phyloP scores from a whole-genome alignment of 352 stramenopile species.

The Globisporangium middletonii region DNA sequence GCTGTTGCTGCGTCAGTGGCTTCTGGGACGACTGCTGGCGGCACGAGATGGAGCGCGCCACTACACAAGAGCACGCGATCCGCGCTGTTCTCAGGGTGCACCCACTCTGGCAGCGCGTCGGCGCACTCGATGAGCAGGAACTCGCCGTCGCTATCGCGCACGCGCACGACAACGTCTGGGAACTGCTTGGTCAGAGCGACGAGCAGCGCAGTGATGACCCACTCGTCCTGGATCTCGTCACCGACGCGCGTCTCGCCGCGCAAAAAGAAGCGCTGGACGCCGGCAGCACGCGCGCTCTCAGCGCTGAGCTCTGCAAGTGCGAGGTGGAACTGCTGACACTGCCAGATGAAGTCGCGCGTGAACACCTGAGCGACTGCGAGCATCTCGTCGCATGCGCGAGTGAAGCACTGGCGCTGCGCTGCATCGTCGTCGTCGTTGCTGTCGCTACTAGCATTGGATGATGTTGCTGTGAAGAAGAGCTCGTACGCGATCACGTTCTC shows the following conservation, averaged over 20 bases:
- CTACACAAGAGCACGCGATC: slow-evolving; percentile 38
- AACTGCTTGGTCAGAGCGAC: slow-evolving; percentile 35
- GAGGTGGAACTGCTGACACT: slow-evolving; percentile 49
- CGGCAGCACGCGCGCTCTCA: not conserved
- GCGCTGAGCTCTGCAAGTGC: not conserved
- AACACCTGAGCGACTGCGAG: slow-evolving; percentile 24
- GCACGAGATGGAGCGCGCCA: slow-evolving; percentile 41
- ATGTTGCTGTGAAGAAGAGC: slow-evolving; percentile 23
- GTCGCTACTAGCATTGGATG: not conserved
- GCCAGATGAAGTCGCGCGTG: slow-evolving; percentile 46
- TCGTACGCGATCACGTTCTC: slow-evolving; percentile 26
- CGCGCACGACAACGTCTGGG: slow-evolving; percentile 25
- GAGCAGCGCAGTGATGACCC: slow-evolving; percentile 45
- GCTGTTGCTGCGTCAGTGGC: slow-evolving; percentile 3
- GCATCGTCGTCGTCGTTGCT: not conserved
- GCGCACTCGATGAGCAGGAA: slow-evolving; percentile 77
- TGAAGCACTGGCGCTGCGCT: slow-evolving; percentile 2
- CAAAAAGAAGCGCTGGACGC: slow-evolving; percentile 26
- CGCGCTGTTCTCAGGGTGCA: slow-evolving; percentile 48
- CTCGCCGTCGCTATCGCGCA: slow-evolving; percentile 56
- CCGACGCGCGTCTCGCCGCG: slow-evolving; percentile 32
- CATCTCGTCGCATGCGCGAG: slow-evolving; percentile 15
- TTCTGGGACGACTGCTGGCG: slow-evolving; percentile 22
- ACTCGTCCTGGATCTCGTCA: slow-evolving; percentile 70
- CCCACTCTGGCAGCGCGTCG: slow-evolving; percentile 59